phyloP scores from a whole-genome alignment of 129 eudicot genomes.

The Sambucus nigra region DNA sequence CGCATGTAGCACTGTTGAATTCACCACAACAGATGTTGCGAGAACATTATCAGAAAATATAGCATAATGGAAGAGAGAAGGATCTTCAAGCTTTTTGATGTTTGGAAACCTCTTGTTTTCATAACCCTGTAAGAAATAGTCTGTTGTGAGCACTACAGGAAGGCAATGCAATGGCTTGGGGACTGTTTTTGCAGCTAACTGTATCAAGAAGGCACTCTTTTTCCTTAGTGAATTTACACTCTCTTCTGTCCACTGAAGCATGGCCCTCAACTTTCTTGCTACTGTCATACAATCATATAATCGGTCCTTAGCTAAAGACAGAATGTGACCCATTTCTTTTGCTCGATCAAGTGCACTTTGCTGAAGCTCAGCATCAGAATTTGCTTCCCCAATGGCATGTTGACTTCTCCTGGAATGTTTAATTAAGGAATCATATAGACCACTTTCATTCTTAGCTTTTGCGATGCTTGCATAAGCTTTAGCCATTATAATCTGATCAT shows the following conservation, averaged over 20 bases:
- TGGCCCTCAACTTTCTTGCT: constrained; percentile 83
- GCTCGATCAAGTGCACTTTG: constrained; percentile 93
- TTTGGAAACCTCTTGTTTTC: constrained; percentile 40
- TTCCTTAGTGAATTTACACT: constrained; percentile 52
- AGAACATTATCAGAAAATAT: constrained; percentile 96
- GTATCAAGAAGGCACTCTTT: constrained; percentile 81
- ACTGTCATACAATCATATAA: constrained; percentile 63
- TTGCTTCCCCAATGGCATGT: constrained; percentile 64
- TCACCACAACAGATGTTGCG: constrained; percentile 91
- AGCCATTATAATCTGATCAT: constrained; percentile 96
- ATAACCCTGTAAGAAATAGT: constrained; percentile 42
- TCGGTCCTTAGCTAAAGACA: constrained; percentile 80
- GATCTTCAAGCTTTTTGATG: constrained; percentile 55
- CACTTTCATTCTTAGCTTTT: constrained; percentile 59
- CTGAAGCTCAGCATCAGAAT: constrained; percentile 70
- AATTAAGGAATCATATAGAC: constrained; percentile 56
- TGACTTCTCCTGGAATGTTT: constrained; percentile 64
- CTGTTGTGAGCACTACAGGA: constrained; percentile 72
- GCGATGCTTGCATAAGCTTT: constrained; percentile 90
- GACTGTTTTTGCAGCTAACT: constrained; percentile 95
- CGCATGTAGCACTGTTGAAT: constrained; percentile 79
- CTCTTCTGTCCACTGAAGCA: constrained; percentile 79
- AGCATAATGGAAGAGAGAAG: constrained; percentile 79
- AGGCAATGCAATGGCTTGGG: constrained; percentile 90
- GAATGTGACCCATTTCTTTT: constrained; percentile 80